These are phyloP conservation scores for Bathelium albidoporum DNA, from an alignment of 495 filamentous ascomycete genomes.

Conservation along the genomic window DNA sequence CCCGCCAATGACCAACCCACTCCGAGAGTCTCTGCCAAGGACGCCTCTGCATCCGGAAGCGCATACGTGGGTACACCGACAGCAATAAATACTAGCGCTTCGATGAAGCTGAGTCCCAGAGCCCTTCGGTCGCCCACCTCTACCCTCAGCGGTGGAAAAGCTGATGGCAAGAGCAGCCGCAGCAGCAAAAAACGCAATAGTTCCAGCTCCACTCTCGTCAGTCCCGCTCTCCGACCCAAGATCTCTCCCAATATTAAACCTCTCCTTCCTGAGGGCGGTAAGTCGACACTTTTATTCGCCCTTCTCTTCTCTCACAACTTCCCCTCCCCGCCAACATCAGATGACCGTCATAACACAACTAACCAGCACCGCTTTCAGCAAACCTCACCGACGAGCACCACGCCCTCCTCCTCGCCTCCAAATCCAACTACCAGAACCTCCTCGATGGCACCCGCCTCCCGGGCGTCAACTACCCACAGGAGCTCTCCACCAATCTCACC, in stretches of 20 bases:
- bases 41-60: constrained; percentile 27
- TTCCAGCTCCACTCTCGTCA: constrained; percentile 62
- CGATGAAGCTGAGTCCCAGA: constrained; percentile 18
- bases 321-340: not conserved
- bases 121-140: constrained; percentile 18
- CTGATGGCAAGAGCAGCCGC: constrained; percentile 22
- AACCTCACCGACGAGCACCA: constrained; percentile 58
- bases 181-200: constrained; percentile 62
- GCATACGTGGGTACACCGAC: constrained; percentile 12
- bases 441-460: constrained; percentile 83
- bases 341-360: not conserved
- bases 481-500: constrained; percentile 82
- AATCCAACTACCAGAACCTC: constrained; percentile 97
- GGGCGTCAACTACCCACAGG: constrained; percentile 82
- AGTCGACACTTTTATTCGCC: constrained; percentile 21
- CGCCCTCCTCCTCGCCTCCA: constrained; percentile 77
- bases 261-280: constrained; percentile 65
- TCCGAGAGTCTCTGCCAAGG: constrained; percentile 24
- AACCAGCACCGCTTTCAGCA: constrained; percentile 14
- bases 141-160: constrained; percentile 9
- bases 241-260: constrained; percentile 95
- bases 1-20: constrained; percentile 17
- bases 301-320: not conserved
- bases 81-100: constrained; percentile 11
- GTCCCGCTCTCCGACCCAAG: constrained; percentile 77